Percentiles rank a stretch among this genome's conserved stretches.
Evolutionary conservation across 2,329 filamentous ascomycete species (phyloP).

Genomic region (Raffaelea albimanens): DNA sequence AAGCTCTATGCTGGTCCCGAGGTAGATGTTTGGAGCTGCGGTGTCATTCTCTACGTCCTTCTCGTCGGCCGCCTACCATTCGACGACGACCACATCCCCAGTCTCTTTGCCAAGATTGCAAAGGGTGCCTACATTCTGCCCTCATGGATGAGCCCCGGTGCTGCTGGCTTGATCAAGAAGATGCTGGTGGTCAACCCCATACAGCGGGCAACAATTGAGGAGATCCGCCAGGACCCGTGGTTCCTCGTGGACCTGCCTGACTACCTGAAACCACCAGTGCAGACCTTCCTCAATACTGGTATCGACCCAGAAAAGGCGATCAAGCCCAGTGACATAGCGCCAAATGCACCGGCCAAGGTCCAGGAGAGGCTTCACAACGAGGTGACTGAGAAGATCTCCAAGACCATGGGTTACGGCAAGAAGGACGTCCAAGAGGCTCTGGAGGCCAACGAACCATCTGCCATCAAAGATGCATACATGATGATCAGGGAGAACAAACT

Average conservation of each 20-base stretch:
- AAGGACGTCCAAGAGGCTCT: slow-evolving; percentile 92
- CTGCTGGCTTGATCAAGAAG: slow-evolving; percentile 71
- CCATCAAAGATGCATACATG: slow-evolving; percentile 97
- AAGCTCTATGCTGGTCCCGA: slow-evolving; percentile 96
- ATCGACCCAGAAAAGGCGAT: slow-evolving; percentile 89
- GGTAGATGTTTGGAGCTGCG: slow-evolving; percentile 97
- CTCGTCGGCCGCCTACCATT: slow-evolving; percentile 81
- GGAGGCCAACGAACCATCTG: slow-evolving; percentile 84
- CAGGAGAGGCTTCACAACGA: slow-evolving; percentile 86
- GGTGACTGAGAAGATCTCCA: slow-evolving; percentile 90
- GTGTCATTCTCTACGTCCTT: slow-evolving; percentile 80
- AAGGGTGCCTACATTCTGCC: slow-evolving; percentile 90
- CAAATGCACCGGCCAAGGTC: slow-evolving; percentile 65
- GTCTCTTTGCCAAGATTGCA: slow-evolving; percentile 94
- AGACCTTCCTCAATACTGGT: slow-evolving; percentile 91
- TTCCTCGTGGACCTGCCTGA: slow-evolving; percentile 78
- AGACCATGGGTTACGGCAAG: slow-evolving; percentile 95
- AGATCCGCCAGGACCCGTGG: slow-evolving; percentile 91
- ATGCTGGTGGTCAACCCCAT: slow-evolving; percentile 96
- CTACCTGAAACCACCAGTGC: slow-evolving; percentile 78
- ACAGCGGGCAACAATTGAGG: slow-evolving; percentile 84
- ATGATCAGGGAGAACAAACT: slow-evolving; percentile 97
- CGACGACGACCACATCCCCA: slow-evolving; percentile 96
- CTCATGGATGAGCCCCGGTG: slow-evolving; percentile 79
- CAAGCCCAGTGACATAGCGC: slow-evolving; percentile 69